Conservation (phyloP, 306 rosid species). For the Arachis stenosperma region DNA sequence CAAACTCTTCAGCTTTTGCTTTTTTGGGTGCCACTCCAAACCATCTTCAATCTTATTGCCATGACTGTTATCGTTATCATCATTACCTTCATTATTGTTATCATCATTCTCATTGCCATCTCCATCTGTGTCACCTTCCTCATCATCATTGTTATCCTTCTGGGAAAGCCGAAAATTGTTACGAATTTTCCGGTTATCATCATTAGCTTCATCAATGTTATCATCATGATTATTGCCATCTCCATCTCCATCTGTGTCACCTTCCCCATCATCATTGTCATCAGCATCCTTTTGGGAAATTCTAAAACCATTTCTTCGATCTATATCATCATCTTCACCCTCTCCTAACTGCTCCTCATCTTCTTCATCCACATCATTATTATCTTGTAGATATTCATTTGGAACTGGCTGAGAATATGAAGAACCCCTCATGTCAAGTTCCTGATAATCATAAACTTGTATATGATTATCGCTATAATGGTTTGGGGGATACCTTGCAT, state of each 20-base stretch:
- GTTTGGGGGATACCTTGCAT: constrained; percentile 55
- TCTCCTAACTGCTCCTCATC: constrained; percentile 54
- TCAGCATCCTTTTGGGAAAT: constrained; percentile 40
- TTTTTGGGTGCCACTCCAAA: constrained; percentile 66
- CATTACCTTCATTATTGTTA: constrained; percentile 39
- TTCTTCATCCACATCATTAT: constrained; percentile 55
- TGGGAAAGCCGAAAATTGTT: constrained; percentile 42
- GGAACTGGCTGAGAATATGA: constrained; percentile 47
- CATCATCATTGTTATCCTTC: constrained; percentile 40
- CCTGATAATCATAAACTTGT: constrained; percentile 59
- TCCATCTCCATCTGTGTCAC: constrained; percentile 47
- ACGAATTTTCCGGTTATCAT: constrained; percentile 39
- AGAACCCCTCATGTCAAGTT: constrained; percentile 47
- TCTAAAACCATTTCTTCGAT: constrained; percentile 50
- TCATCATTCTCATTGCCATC: constrained; percentile 33
- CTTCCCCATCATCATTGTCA: constrained; percentile 36
- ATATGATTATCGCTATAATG: constrained; percentile 46
- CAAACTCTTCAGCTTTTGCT: constrained; percentile 75
- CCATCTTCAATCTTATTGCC: constrained; percentile 50
- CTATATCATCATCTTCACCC: constrained; percentile 57
- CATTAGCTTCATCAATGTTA: constrained; percentile 38
- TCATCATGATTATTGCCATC: constrained; percentile 41
- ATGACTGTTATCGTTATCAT: constrained; percentile 41
- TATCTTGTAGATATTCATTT: constrained; percentile 46
- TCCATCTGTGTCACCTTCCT: constrained; percentile 45